phyloP scores from a whole-genome alignment of 148 eudicot genomes.

The Arctostaphylos glauca region DNA sequence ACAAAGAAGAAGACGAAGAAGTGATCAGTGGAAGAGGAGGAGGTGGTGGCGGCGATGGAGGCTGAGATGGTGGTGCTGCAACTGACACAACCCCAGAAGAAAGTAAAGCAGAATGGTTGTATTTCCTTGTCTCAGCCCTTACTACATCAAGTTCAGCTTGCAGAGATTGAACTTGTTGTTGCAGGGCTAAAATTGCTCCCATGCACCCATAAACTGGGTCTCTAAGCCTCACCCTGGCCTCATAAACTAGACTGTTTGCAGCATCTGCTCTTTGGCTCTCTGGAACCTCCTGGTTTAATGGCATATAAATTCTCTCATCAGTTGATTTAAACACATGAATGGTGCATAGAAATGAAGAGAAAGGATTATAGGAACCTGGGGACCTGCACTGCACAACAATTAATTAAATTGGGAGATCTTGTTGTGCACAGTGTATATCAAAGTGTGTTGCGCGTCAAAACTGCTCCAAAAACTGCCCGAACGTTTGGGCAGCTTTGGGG shows the following conservation, averaged over 20 bases:
- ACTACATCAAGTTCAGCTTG: slow-evolving; percentile 43
- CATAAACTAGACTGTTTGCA: slow-evolving; percentile 55
- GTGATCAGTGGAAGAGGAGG: slow-evolving; percentile 19
- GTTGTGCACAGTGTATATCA: too few relatives aligned
- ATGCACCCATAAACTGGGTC: slow-evolving; percentile 66
- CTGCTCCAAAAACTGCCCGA: too few relatives aligned
- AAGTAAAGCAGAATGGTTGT: slow-evolving; percentile 30
- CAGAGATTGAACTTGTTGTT: slow-evolving; percentile 45
- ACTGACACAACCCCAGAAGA: slow-evolving; percentile 34
- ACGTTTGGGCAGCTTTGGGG: too few relatives aligned
- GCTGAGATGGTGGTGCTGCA: slow-evolving; percentile 31
- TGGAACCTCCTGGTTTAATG: slow-evolving; percentile 43
- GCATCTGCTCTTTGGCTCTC: slow-evolving; percentile 58
- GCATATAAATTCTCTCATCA: background rate
- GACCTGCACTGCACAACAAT: too few relatives aligned
- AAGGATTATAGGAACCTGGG: too few relatives aligned
- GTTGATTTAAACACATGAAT: too few relatives aligned
- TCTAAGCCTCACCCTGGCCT: slow-evolving; percentile 56
- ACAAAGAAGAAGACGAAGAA: slow-evolving; percentile 40
- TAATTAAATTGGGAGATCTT: too few relatives aligned
- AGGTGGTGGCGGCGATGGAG: slow-evolving; percentile 19
- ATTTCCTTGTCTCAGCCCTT: slow-evolving; percentile 38
- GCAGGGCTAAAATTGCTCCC: slow-evolving; percentile 55
- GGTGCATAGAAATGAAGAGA: too few relatives aligned
- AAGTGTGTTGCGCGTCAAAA: too few relatives aligned